Conservation (phyloP, 371 early-diverging fungal genomes). For the Batrachochytrium dendrobatidis region DNA sequence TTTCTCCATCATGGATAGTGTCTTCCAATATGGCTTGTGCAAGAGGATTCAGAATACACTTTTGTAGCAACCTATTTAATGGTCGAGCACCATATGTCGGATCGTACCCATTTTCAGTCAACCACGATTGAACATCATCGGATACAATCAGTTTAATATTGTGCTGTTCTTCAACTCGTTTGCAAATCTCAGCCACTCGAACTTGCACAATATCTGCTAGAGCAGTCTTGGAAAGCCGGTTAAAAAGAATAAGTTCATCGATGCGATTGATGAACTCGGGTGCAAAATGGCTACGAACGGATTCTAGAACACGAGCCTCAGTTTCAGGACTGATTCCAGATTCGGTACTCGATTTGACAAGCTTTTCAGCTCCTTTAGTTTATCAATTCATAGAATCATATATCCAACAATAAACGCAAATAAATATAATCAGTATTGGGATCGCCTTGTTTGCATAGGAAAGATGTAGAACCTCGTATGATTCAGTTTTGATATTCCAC, state of each 20-base stretch:
- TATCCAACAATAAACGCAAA: too few relatives aligned
- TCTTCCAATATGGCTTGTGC: conserved; percentile 72
- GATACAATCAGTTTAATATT: conserved; percentile 46
- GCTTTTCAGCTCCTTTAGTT: conserved; percentile 43
- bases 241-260: conserved; percentile 72
- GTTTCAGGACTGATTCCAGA: conserved; percentile 8
- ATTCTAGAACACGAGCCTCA: conserved; percentile 34
- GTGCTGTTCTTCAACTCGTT: conserved; percentile 53
- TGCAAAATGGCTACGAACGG: conserved; percentile 72
- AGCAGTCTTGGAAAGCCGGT: conserved; percentile 44
- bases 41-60: conserved; percentile 70
- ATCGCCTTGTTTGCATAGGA: conserved; percentile 31
- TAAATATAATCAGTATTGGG: conserved; percentile 13
- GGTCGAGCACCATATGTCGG: conserved; percentile 78
- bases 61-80: conserved; percentile 75
- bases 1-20: conserved; percentile 59
- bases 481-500: conserved; percentile 35
- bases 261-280: conserved; percentile 83
- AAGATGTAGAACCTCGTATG: conserved; percentile 18
- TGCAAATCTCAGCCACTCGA: conserved; percentile 50
- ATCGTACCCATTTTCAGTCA: conserved; percentile 59
- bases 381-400: too few relatives aligned
- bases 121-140: conserved; percentile 46
- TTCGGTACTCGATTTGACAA: conserved; percentile 48
- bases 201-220: conserved; percentile 55